Conservation (phyloP, 78 protist genomes). For the Chrysochromulina tobinii region DNA sequence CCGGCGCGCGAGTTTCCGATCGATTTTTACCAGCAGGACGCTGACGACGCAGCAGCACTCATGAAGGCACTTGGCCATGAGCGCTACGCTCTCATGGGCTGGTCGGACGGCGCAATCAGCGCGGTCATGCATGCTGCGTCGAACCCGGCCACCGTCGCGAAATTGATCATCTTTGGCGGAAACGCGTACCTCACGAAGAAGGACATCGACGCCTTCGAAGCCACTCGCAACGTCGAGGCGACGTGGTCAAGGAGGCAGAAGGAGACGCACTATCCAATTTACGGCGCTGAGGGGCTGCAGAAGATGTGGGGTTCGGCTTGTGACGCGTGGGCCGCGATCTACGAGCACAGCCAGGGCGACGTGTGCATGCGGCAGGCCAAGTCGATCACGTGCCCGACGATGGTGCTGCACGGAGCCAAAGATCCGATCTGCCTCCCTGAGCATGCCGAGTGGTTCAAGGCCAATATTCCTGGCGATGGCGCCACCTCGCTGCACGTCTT, state of each 20-base stretch:
- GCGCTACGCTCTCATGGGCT: constrained; percentile 26
- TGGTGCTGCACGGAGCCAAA: constrained; percentile 34
- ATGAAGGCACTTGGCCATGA: constrained; percentile 4
- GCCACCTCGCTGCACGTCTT: constrained; percentile 1
- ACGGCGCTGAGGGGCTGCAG: constrained; percentile 35
- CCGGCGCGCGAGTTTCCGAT: constrained; percentile 1
- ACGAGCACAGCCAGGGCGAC: neutral
- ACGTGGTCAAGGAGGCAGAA: constrained; percentile 33
- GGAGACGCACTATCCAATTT: constrained; percentile 17
- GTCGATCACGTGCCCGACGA: neutral
- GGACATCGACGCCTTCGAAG: constrained; percentile 40
- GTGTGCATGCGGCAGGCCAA: constrained; percentile 23
- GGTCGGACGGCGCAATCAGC: constrained; percentile 41
- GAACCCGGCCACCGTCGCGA: neutral
- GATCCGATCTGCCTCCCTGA: constrained; percentile 18
- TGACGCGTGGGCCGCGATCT: constrained; percentile 29
- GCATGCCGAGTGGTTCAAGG: constrained; percentile 27
- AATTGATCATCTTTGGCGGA: constrained; percentile 36
- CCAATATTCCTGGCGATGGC: neutral
- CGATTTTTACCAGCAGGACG: constrained; percentile 34
- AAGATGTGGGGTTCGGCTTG: constrained; percentile 22
- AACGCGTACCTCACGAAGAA: neutral
- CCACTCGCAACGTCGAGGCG: constrained; percentile 8
- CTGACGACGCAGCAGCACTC: constrained; percentile 30
- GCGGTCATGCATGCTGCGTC: constrained; percentile 11